phyloP scores from a whole-genome alignment of 2,329 filamentous ascomycete genomes.

The Stylonectria norvegica region DNA sequence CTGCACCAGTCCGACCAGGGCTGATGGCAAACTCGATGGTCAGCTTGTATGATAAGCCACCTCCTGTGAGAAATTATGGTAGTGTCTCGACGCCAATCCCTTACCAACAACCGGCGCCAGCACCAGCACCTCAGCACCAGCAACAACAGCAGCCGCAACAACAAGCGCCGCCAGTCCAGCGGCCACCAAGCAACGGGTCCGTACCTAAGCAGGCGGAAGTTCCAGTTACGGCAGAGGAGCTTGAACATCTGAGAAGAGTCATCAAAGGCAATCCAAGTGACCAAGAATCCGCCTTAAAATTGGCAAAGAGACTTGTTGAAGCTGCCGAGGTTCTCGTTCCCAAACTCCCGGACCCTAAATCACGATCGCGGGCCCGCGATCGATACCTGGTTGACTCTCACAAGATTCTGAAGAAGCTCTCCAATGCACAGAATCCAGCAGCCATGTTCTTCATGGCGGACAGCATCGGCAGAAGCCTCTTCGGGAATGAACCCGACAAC shows the following conservation, averaged over 20 bases:
- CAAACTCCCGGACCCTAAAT: conserved; percentile 63
- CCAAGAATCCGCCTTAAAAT: conserved; percentile 63
- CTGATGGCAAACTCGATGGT: conserved; percentile 57
- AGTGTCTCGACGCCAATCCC: conserved; percentile 42
- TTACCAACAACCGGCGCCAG: conserved; percentile 21
- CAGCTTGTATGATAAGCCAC: conserved; percentile 53
- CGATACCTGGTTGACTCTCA: conserved; percentile 81
- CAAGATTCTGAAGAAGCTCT: conserved; percentile 88
- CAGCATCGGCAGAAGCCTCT: conserved; percentile 74
- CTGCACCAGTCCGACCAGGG: conserved; percentile 60
- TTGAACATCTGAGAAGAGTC: conserved; percentile 68
- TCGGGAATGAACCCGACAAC: conserved; percentile 76
- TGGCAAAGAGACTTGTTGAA: conserved; percentile 83
- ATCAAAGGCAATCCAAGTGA: conserved; percentile 72
- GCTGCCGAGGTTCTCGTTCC: conserved; percentile 73
- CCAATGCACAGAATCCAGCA: conserved; percentile 67
- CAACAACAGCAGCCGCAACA: conserved; percentile 29
- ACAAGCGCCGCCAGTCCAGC: conserved; percentile 27
- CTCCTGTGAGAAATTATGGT: conserved; percentile 56
- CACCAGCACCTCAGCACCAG: conserved; percentile 31
- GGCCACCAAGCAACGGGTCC: conserved; percentile 20
- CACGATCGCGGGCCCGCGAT: conserved; percentile 72
- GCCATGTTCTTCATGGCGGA: conserved; percentile 95
- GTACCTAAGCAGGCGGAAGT: conserved; percentile 30
- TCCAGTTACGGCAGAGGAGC: conserved; percentile 71